Conservation (phyloP, 805 yeast genomes). For the Saccharomyces kudriavzevii region DNA sequence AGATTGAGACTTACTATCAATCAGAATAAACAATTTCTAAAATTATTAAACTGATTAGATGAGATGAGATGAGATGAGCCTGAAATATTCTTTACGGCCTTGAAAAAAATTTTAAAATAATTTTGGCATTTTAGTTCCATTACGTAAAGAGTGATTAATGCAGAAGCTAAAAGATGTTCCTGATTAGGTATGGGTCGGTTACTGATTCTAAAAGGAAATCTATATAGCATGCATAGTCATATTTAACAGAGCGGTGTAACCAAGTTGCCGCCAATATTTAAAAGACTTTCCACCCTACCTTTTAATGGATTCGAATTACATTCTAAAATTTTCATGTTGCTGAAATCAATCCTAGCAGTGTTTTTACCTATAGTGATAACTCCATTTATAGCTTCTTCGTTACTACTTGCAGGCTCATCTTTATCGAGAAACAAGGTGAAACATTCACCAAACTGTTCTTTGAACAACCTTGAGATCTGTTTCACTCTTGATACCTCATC, state of each 20-base stretch:
- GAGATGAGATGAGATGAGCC: conserved; percentile 25
- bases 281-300: conserved; percentile 74
- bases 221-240: background rate
- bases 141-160: conserved; percentile 5
- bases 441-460: conserved; percentile 84
- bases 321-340: conserved; percentile 51
- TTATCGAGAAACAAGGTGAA: conserved; percentile 32
- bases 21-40: background rate
- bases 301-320: conserved; percentile 70
- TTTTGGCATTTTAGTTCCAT: background rate
- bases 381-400: conserved; percentile 34
- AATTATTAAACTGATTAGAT: conserved; percentile 1
- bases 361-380: conserved; percentile 69
- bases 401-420: conserved; percentile 15
- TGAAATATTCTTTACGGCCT: conserved; percentile 2
- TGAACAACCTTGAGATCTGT: conserved; percentile 54
- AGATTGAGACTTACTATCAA: background rate
- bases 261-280: conserved; percentile 67
- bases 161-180: background rate
- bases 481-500: conserved; percentile 34
- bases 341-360: conserved; percentile 61
- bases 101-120: conserved; percentile 2
- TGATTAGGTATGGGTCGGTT: background rate
- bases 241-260: conserved; percentile 71
- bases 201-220: background rate